Evolutionary conservation across 2,329 filamentous ascomycete species (phyloP).

Genomic region (Scleromitrula shiraiana): DNA sequence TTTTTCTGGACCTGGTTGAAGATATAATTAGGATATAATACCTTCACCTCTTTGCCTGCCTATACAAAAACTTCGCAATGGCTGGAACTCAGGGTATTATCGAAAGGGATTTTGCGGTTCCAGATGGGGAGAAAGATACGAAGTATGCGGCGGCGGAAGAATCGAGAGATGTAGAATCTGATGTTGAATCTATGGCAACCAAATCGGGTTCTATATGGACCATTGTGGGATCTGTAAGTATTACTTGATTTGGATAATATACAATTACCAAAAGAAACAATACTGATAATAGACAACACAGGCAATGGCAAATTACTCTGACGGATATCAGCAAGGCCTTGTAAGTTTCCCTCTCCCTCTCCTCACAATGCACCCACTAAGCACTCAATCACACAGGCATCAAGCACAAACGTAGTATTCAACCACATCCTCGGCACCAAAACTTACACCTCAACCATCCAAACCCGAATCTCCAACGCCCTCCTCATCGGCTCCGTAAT

Average conservation of each 20-base stretch:
- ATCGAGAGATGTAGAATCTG: neutral
- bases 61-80: neutral
- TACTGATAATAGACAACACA: neutral
- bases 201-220: constrained; percentile 6
- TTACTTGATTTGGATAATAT: neutral
- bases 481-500: constrained; percentile 29
- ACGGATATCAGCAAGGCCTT: constrained; percentile 6
- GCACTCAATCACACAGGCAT: constrained; percentile 15
- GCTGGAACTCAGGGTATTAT: neutral
- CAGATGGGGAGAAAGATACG: neutral
- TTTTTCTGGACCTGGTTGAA: neutral
- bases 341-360: neutral
- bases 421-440: constrained; percentile 24
- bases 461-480: constrained; percentile 30
- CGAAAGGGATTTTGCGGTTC: neutral
- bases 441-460: constrained; percentile 25
- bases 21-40: neutral
- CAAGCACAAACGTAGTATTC: constrained; percentile 30
- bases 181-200: neutral
- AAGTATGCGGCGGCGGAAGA: neutral
- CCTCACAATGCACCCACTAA: neutral
- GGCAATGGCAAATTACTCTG: constrained; percentile 7
- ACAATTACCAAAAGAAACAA: neutral
- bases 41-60: neutral
- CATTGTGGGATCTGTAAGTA: constrained; percentile 6